Percentiles rank a stretch among this genome's conserved stretches.
phyloP scores from a whole-genome alignment of 306 rosid genomes.

The Pachyrhizus erosus region DNA sequence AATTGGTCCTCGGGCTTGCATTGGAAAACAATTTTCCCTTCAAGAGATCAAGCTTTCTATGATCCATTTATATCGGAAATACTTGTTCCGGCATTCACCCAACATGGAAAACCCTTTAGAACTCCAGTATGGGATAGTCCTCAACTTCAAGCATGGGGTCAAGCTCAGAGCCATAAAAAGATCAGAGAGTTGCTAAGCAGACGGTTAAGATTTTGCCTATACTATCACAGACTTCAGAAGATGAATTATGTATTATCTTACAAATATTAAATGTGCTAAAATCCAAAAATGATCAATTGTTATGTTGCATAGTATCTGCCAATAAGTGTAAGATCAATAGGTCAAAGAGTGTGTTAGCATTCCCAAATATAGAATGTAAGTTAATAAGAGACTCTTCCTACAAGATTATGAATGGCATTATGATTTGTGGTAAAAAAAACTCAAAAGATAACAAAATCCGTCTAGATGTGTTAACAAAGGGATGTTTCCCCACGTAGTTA shows the following conservation, averaged over 20 bases:
- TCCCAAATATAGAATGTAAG: neutral
- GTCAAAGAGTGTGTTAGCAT: neutral
- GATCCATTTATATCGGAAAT: constrained; percentile 80
- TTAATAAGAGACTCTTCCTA: neutral
- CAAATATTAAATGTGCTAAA: neutral
- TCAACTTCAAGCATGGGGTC: constrained; percentile 88
- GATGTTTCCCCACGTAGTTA: neutral
- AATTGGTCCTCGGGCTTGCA: constrained; percentile 90
- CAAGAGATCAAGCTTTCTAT: constrained; percentile 87
- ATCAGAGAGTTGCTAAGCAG: neutral
- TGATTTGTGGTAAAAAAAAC: neutral
- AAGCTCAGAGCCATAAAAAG: constrained; percentile 71
- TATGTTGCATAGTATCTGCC: neutral
- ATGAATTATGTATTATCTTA: neutral
- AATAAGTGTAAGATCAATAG: neutral
- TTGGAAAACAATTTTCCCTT: constrained; percentile 80
- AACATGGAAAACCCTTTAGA: constrained; percentile 80
- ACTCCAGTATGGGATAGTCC: constrained; percentile 86
- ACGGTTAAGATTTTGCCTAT: neutral
- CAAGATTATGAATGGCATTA: neutral
- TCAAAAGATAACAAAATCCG: neutral
- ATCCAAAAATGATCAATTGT: neutral
- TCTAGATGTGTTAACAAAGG: neutral
- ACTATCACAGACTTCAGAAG: neutral
- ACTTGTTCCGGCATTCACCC: constrained; percentile 79